Base-by-base conservation (phyloP, 805 yeast species). In the Kregervanrija pseudodelftensis region DNA sequence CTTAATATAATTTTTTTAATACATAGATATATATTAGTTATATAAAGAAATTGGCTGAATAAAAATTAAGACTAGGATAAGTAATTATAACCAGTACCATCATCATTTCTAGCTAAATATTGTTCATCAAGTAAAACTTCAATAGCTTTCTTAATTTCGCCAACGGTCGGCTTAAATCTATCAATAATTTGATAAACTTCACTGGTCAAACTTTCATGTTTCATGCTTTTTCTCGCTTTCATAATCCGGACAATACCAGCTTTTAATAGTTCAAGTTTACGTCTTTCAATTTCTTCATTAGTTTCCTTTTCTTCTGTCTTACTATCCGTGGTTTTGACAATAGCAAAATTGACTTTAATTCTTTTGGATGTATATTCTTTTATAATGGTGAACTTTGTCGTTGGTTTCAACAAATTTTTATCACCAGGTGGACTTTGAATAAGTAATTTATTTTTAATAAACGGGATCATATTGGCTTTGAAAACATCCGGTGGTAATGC, bases 231-330 rank as follows among this genome's bases (percentile, higher is more conserved):
- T 59, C 96, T 76, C 1, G 96, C 90, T 69, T 91, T 91, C 98
- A 91, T 93, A 59, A 91, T 86, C 57, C 99, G 77, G 35, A 91
- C 98, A 65, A 93, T 88, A 58, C 95, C 86, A 2, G 98, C 96
- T 59, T 88, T 86, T 55, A 93, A 71, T 66, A 82, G 82, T 59
- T 85, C 80, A 48, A 59, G 64, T 30, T 63, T 61, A 65, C 83
- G 84, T 60, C 96, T 77, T 42, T 58, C 64, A 36, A 64, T 57
- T 49, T 89, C 89, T 57, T 88, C 93, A 56, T 82, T 88, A 40
- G 91, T 79, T 58, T 89, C 95, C 61, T 79, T 81, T 52, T 78
- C 82, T 53, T 87, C 96, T 49, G 74, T 83, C 53, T 74, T 77
- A 42, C 76, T 74, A 54, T 82, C 90, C 30, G 73, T 66, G 55